Evolutionary conservation across 2,329 filamentous ascomycete species (phyloP).

Genomic region (Monascus ruber): DNA sequence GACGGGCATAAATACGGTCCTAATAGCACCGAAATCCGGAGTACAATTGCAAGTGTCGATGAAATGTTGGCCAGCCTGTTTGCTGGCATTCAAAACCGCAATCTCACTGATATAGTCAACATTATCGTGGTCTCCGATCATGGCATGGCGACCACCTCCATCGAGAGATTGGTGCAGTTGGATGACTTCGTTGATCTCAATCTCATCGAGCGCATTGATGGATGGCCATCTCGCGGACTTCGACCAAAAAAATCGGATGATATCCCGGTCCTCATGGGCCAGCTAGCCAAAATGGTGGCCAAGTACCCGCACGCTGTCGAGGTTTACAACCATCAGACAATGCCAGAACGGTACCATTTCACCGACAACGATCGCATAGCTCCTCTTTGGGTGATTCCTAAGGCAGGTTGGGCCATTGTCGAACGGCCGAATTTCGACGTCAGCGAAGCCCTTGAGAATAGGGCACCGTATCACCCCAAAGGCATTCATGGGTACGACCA

Average conservation of each 20-base stretch:
- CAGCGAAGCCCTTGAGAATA: conserved; percentile 51
- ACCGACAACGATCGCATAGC: conserved; percentile 79
- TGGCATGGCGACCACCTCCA: conserved; percentile 91
- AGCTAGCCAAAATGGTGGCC: conserved; percentile 43
- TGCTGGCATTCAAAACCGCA: conserved; percentile 62
- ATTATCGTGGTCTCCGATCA: conserved; percentile 95
- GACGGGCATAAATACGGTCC: conserved; percentile 84
- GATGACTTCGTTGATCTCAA: conserved; percentile 74
- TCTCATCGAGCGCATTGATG: conserved; percentile 74
- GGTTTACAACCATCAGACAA: conserved; percentile 74
- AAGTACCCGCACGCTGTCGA: conserved; percentile 57
- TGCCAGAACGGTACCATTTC: conserved; percentile 92
- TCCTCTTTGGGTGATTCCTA: conserved; percentile 86
- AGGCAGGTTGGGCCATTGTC: conserved; percentile 86
- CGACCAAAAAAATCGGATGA: conserved; percentile 62
- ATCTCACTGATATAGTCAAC: conserved; percentile 82
- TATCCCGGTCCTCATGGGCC: conserved; percentile 55
- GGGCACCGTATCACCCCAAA: conserved; percentile 61
- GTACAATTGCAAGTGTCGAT: conserved; percentile 70
- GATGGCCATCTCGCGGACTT: conserved; percentile 87
- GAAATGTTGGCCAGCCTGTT: conserved; percentile 69
- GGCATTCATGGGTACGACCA: conserved; percentile 94
- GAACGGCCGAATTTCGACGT: conserved; percentile 69
- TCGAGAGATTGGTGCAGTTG: conserved; percentile 68
- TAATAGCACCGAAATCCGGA: conserved; percentile 81